Percentiles rank a stretch among this genome's conserved stretches.
These are phyloP conservation scores for Starmerella asiatica DNA, from an alignment of 805 yeast species.

Conservation along the genomic window DNA sequence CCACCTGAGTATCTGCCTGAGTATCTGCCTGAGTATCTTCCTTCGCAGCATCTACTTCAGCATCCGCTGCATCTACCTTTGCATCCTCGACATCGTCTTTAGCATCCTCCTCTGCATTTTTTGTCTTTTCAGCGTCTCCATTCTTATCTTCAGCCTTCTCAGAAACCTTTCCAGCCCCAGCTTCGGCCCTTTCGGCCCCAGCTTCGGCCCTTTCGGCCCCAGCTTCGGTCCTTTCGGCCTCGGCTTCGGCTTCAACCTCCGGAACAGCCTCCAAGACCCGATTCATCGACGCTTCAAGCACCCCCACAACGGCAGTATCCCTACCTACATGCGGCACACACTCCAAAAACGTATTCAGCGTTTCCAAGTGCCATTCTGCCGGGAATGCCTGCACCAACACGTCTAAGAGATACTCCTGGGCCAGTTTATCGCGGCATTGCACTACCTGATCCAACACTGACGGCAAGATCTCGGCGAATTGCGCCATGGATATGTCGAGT, in stretches of 20 bases:
- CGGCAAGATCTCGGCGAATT: slow-evolving; percentile 49
- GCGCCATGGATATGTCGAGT: slow-evolving; percentile 50
- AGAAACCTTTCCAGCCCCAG: slow-evolving; percentile 6
- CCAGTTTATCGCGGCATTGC: slow-evolving; percentile 81
- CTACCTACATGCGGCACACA: slow-evolving; percentile 59
- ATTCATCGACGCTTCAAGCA: slow-evolving; percentile 57
- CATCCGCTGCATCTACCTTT: slow-evolving; percentile 3
- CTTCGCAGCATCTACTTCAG: slow-evolving; percentile 2
- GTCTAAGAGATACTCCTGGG: slow-evolving; percentile 84
- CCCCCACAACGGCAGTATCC: slow-evolving; percentile 49
- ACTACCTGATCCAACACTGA: slow-evolving; percentile 75
- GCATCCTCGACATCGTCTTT: background rate
- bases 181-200: slow-evolving; percentile 18
- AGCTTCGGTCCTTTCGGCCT: slow-evolving; percentile 5
- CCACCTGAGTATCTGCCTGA: slow-evolving; percentile 9
- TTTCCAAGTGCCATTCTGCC: slow-evolving; percentile 71
- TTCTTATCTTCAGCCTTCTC: slow-evolving; percentile 15
- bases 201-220: slow-evolving; percentile 14
- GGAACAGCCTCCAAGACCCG: slow-evolving; percentile 27
- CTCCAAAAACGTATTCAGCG: slow-evolving; percentile 52
- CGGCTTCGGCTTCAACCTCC: background rate
- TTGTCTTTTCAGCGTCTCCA: slow-evolving; percentile 11
- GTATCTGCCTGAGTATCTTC: slow-evolving; percentile 13
- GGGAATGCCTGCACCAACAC: slow-evolving; percentile 92
- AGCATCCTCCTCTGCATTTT: slow-evolving; percentile 5